Evolutionary conservation across 352 stramenopile genomes (phyloP).

Genomic region (Phytophthora chlamydospora): DNA sequence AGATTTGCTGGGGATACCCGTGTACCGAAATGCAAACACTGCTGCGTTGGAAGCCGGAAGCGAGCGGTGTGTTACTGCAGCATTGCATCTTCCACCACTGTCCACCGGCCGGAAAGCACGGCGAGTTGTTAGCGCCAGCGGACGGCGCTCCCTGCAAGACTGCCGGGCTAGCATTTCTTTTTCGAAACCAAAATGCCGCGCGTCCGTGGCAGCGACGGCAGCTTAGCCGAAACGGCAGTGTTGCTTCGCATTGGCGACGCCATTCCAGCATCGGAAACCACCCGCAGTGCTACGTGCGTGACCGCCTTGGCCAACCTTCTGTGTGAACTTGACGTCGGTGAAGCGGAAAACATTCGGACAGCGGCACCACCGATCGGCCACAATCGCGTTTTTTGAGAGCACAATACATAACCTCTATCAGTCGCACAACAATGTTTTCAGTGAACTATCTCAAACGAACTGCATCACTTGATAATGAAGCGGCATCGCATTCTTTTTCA

Average conservation of each 20-base stretch:
- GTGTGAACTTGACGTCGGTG: too few relatives aligned
- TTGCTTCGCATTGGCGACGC: constrained; percentile 14
- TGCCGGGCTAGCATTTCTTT: background rate
- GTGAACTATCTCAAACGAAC: too few relatives aligned
- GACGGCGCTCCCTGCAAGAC: too few relatives aligned
- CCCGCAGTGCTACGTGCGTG: background rate
- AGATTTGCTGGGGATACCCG: too few relatives aligned
- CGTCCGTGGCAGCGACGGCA: background rate
- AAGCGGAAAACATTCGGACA: too few relatives aligned
- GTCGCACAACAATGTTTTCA: too few relatives aligned
- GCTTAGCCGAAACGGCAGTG: constrained; percentile 13
- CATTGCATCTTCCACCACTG: constrained; percentile 14
- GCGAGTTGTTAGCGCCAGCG: background rate
- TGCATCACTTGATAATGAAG: too few relatives aligned
- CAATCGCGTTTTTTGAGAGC: too few relatives aligned
- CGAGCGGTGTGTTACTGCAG: constrained; percentile 21
- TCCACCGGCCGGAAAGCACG: background rate
- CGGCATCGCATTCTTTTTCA: too few relatives aligned
- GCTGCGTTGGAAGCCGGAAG: constrained; percentile 13
- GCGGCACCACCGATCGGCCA: too few relatives aligned
- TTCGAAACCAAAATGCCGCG: background rate
- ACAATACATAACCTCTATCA: too few relatives aligned
- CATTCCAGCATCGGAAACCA: constrained; percentile 12
- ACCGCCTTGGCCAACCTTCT: background rate
- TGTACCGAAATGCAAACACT: background rate